phyloP scores from a whole-genome alignment of 78 protist genomes.

The Blattamonas nauphoetae region DNA sequence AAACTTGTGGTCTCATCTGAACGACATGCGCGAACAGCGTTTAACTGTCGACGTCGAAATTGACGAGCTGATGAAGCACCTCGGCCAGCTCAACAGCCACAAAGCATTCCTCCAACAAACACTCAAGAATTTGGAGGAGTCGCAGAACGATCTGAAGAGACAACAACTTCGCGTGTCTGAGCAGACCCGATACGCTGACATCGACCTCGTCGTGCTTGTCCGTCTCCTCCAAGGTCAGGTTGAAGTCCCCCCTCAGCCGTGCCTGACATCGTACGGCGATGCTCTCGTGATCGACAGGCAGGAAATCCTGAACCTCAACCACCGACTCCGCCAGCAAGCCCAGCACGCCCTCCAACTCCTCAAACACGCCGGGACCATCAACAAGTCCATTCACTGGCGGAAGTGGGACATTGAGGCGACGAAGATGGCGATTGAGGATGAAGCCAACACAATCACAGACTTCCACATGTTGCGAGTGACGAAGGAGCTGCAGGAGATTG shows the following conservation, averaged over 20 bases:
- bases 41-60: not conserved
- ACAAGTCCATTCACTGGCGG: not conserved
- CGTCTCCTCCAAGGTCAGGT: not conserved
- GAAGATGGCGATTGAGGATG: not conserved
- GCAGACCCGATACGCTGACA: not conserved
- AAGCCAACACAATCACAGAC: not conserved
- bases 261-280: not conserved
- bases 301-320: not conserved
- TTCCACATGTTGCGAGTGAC: not conserved
- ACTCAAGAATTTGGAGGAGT: not conserved
- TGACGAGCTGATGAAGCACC: not conserved
- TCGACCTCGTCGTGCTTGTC: not conserved
- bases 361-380: not conserved
- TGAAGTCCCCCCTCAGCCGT: not conserved
- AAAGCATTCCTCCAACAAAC: not conserved
- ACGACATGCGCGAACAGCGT: not conserved
- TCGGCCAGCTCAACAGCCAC: not conserved
- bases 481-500: not conserved
- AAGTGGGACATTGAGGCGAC: not conserved
- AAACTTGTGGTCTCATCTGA: not conserved
- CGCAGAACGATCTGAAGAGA: not conserved
- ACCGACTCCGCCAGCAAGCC: not conserved
- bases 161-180: not conserved
- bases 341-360: not conserved
- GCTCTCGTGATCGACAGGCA: not conserved